phyloP scores from a whole-genome alignment of 1,139 yeast genomes.

The Sugiyamaella grinbergsii region DNA sequence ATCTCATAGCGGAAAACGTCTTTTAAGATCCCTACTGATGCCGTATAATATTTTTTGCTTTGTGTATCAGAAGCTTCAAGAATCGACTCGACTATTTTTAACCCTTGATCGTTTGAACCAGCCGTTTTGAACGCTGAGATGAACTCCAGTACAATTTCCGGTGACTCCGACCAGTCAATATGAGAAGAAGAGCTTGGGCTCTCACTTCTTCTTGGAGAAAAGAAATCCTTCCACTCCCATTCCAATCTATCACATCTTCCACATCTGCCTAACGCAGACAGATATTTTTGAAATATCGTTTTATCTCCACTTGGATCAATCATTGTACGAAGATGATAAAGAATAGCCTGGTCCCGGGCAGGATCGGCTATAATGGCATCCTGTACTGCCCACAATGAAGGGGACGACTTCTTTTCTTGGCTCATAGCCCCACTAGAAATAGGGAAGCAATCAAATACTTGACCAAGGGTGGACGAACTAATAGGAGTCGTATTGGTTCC shows the following conservation, averaged over 20 bases:
- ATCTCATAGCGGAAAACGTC: constrained; percentile 34
- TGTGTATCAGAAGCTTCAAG: constrained; percentile 26
- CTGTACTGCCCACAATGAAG: constrained; percentile 32
- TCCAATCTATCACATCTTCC: constrained; percentile 30
- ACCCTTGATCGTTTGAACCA: constrained; percentile 27
- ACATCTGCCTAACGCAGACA: constrained; percentile 39
- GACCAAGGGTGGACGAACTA: constrained; percentile 25
- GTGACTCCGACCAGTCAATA: constrained; percentile 26
- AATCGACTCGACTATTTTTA: constrained; percentile 29
- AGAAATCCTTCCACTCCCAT: constrained; percentile 33
- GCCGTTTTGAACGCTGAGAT: constrained; percentile 35
- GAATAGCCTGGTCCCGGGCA: constrained; percentile 36
- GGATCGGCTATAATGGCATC: constrained; percentile 34
- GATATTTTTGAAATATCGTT: constrained; percentile 31
- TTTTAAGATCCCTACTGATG: constrained; percentile 31
- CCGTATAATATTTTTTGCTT: constrained; percentile 19
- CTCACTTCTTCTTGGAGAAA: neutral
- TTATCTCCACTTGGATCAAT: constrained; percentile 27
- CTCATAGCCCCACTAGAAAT: constrained; percentile 30
- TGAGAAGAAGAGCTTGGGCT: neutral
- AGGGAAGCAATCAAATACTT: constrained; percentile 37
- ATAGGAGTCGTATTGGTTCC: constrained; percentile 21
- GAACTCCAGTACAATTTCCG: constrained; percentile 35
- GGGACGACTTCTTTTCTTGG: constrained; percentile 27
- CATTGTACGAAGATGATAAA: constrained; percentile 33